phyloP scores from a whole-genome alignment of 805 yeast genomes.

The Yarrowia sp. region DNA sequence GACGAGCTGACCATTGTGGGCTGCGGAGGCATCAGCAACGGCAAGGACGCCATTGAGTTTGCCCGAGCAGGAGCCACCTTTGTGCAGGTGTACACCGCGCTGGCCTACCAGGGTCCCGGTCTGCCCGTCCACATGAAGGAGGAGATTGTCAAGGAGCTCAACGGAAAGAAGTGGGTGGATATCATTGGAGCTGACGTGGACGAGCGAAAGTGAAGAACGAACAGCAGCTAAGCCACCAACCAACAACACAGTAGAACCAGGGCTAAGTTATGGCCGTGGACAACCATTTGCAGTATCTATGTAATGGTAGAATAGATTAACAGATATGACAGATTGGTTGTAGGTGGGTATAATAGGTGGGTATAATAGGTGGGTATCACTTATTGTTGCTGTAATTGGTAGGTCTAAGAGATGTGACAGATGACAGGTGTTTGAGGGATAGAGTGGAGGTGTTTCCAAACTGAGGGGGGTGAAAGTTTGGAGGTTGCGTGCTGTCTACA shows the following conservation, averaged over 20 bases:
- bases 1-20: slow-evolving; percentile 81
- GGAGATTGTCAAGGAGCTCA: slow-evolving; percentile 68
- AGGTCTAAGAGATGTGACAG: too few species aligned
- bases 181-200: slow-evolving; percentile 49
- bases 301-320: not conserved
- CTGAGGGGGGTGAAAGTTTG: too few species aligned
- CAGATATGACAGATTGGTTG: not conserved
- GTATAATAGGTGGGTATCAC: too few species aligned
- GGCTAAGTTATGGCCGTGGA: too few species aligned
- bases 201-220: not conserved
- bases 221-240: not conserved
- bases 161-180: slow-evolving; percentile 84
- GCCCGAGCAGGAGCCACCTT: slow-evolving; percentile 94
- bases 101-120: slow-evolving; percentile 94
- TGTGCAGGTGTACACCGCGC: slow-evolving; percentile 85
- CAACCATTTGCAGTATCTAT: too few species aligned
- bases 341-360: not conserved
- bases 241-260: too few species aligned
- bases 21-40: slow-evolving; percentile 91
- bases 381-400: not conserved
- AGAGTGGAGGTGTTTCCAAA: too few species aligned
- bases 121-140: slow-evolving; percentile 66
- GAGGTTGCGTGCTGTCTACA: too few species aligned
- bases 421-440: too few species aligned
- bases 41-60: slow-evolving; percentile 87